Evolutionary conservation across 768 basidiomycete species (phyloP), one percentile per base, ranked within the genome.

Genomic region (Megacollybia marginata): DNA sequence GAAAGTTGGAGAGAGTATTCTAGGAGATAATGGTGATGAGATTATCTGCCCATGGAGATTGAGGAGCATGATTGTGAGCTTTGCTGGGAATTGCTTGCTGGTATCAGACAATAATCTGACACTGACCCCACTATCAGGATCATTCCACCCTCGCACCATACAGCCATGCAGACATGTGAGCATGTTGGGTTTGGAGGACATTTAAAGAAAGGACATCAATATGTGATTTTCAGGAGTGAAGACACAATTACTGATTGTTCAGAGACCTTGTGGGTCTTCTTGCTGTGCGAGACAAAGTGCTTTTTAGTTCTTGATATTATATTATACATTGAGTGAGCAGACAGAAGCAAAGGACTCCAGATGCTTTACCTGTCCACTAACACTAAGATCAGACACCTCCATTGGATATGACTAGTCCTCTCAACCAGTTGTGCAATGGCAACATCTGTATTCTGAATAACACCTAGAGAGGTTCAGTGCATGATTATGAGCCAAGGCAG

Each of bases 291-390:
- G 67, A 1, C 65, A 62, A 10, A 72, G 65, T 0, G 81, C 80
- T 48, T 72, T 74, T 56, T 80, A 79, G 54, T 80, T 82, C 54
- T 81, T 73, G 47, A 79, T 73, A 50, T 83, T 80, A 46, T 78
- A 80, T 81, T 45, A 9, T 34, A 1, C 13, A 16, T 9, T 10
- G 10, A 35, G 48, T 13, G 20, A 11, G 12, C 38, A 15, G 42
- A 7, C 20, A 28, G 15, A 44, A 11, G 40, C 13, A 33, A 33
- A 33, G 23, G 16, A 23, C 13, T 32, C 28, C 12, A 4, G 31
- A 40, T n/a, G 11, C 57, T 62, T 20, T 44, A 76, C 76, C 77
- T 51, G 71, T 73, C 76, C 8, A 79, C 57, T 2, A 76, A 71
- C 1, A 80, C 69, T 4, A 82, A 62, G 28, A 82, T 81, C 33